Conservation (phyloP, 176 grass and related monocot genomes). For the Miscanthus lutarioriparius region DNA sequence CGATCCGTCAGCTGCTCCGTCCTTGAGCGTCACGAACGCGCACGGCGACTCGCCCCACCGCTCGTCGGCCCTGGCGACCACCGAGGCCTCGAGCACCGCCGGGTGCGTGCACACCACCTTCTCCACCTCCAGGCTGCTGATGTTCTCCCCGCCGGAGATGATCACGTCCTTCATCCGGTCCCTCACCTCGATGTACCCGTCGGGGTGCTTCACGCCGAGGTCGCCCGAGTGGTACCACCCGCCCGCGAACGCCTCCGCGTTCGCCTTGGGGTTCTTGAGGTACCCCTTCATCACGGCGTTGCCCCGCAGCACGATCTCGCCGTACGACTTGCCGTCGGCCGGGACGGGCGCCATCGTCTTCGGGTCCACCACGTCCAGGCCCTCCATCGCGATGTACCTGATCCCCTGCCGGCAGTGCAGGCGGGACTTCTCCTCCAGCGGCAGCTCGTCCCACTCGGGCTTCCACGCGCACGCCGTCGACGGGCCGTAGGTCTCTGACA, state of each 20-base stretch:
- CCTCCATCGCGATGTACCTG: slow-evolving; percentile 72
- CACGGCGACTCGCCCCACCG: slow-evolving; percentile 93
- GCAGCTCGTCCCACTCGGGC: slow-evolving; percentile 72
- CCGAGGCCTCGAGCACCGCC: slow-evolving; percentile 68
- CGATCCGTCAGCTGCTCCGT: slow-evolving; percentile 34
- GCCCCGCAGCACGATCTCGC: slow-evolving; percentile 83
- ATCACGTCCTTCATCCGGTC: slow-evolving; percentile 96
- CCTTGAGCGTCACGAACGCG: slow-evolving; percentile 74
- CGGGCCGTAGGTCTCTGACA: slow-evolving; percentile 85
- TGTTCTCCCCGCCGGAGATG: slow-evolving; percentile 97
- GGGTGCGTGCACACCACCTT: slow-evolving; percentile 68
- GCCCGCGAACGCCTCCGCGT: slow-evolving; percentile 63
- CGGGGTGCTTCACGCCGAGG: slow-evolving; percentile 86
- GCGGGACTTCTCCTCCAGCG: slow-evolving; percentile 61
- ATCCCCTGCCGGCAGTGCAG: slow-evolving; percentile 84
- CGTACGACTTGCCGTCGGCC: slow-evolving; percentile 69
- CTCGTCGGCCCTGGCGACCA: slow-evolving; percentile 80
- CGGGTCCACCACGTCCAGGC: slow-evolving; percentile 68
- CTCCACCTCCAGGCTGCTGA: slow-evolving; percentile 96
- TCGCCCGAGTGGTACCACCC: slow-evolving; percentile 97
- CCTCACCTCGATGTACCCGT: slow-evolving; percentile 88
- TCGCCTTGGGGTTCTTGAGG: slow-evolving; percentile 86
- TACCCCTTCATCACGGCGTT: slow-evolving; percentile 97
- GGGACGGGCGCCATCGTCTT: slow-evolving; percentile 80
- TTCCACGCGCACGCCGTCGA: slow-evolving; percentile 80